phyloP scores from a whole-genome alignment of 306 rosid genomes.

The Cyclanthera cordifolia region DNA sequence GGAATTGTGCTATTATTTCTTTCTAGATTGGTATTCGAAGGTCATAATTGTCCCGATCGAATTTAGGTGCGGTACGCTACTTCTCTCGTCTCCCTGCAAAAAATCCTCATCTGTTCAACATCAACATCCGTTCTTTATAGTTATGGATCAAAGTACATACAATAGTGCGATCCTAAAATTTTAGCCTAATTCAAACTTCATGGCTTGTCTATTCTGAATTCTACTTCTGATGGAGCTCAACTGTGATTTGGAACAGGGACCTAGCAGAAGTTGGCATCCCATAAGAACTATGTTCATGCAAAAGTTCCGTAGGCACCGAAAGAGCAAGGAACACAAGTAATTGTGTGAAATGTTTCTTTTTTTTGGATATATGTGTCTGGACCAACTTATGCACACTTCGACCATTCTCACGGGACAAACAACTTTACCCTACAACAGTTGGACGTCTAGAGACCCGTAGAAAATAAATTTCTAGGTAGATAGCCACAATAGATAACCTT shows the following conservation, averaged over 20 bases:
- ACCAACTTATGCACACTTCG: too few relatives aligned
- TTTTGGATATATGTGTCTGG: too few relatives aligned
- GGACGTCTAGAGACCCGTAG: too few relatives aligned
- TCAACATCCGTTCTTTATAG: not conserved
- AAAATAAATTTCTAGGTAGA: too few relatives aligned
- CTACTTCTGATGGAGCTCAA: not conserved
- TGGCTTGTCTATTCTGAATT: not conserved
- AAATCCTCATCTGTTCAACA: not conserved
- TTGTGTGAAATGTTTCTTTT: too few relatives aligned
- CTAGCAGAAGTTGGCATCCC: not conserved
- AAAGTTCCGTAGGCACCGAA: not conserved
- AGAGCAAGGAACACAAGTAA: not conserved
- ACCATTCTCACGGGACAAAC: too few relatives aligned
- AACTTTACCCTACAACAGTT: too few relatives aligned
- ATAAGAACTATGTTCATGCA: not conserved
- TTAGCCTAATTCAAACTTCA: slow-evolving; percentile 8
- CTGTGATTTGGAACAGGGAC: not conserved
- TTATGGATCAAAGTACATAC: not conserved
- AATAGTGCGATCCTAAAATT: not conserved
- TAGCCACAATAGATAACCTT: too few relatives aligned
- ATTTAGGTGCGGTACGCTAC: not conserved
- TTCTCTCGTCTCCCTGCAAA: not conserved
- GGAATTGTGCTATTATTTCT: not conserved
- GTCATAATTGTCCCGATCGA: not conserved
- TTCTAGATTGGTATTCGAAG: not conserved